Percentiles rank a stretch among this genome's conserved stretches.
phyloP scores from a whole-genome alignment of 768 basidiomycete species.

The Lyophyllum decastes region DNA sequence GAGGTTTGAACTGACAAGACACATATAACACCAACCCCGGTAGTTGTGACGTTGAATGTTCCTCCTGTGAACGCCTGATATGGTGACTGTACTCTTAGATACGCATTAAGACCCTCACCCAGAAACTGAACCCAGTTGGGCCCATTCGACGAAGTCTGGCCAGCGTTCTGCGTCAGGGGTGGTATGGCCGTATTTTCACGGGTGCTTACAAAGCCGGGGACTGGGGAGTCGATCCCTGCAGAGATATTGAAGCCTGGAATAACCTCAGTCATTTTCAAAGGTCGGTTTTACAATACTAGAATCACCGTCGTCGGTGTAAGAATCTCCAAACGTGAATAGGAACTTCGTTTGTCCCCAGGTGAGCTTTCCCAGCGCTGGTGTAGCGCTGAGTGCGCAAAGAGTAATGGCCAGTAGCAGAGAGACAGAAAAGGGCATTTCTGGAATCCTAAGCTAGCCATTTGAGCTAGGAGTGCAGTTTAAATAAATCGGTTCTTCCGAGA shows the following conservation, averaged over 20 bases:
- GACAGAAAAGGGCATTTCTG: slow-evolving; percentile 5
- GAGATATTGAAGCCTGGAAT: slow-evolving; percentile 56
- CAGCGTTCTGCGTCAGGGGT: background rate
- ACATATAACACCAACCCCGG: slow-evolving; percentile 37
- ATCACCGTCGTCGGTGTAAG: slow-evolving; percentile 53
- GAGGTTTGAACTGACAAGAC: background rate
- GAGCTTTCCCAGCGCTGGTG: slow-evolving; percentile 27
- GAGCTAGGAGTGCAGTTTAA: background rate
- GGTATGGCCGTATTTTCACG: background rate
- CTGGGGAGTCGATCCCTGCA: slow-evolving; percentile 51
- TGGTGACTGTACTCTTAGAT: background rate
- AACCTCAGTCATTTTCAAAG: background rate
- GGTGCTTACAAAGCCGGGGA: slow-evolving; percentile 48
- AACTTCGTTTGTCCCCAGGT: slow-evolving; percentile 57
- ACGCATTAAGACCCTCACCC: slow-evolving; percentile 32
- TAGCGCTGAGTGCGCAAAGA: background rate
- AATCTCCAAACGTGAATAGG: slow-evolving; percentile 65
- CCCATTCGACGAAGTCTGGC: slow-evolving; percentile 59
- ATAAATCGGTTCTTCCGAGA: background rate
- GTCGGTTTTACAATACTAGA: background rate
- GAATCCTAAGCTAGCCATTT: background rate
- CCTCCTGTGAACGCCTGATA: slow-evolving; percentile 29
- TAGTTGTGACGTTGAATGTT: slow-evolving; percentile 56
- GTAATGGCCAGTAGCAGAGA: slow-evolving; percentile 3
- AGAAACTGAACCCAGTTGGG: slow-evolving; percentile 63